Evolutionary conservation across 768 basidiomycete genomes (phyloP).

Genomic region (Tulasnella sp.): DNA sequence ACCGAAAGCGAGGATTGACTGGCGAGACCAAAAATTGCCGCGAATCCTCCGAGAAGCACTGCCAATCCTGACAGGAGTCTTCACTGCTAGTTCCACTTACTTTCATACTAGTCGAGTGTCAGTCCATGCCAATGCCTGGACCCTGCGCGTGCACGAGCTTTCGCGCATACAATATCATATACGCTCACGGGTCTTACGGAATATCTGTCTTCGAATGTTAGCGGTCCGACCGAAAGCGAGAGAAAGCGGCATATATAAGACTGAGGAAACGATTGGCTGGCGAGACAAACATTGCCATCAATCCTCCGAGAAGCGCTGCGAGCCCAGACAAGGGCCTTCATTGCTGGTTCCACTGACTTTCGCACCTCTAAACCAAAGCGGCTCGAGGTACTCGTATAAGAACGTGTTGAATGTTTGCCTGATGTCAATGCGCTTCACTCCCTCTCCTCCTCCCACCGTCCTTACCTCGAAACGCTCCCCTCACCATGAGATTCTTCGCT

Average conservation of each 20-base stretch:
- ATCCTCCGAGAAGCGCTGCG: neutral
- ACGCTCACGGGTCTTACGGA: neutral
- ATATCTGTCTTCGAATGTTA: neutral
- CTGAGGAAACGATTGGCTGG: neutral
- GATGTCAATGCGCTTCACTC: neutral
- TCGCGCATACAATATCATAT: neutral
- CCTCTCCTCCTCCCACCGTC: neutral
- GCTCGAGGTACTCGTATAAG: neutral
- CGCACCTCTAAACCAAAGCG: neutral
- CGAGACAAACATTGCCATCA: neutral
- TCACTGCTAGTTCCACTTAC: neutral
- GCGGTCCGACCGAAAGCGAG: neutral
- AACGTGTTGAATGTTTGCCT: neutral
- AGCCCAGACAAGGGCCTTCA: neutral
- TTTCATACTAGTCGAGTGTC: too few relatives aligned
- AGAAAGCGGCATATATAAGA: neutral
- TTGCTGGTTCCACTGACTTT: neutral
- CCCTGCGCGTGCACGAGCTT: neutral
- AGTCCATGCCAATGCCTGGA: neutral
- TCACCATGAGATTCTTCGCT: neutral
- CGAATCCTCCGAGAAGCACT: neutral
- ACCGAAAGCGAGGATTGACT: neutral
- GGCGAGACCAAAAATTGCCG: neutral
- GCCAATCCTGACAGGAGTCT: neutral
- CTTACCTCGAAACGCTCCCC: neutral